Conservation (phyloP, 2,329 filamentous ascomycete genomes). For the Exophiala sp. region DNA sequence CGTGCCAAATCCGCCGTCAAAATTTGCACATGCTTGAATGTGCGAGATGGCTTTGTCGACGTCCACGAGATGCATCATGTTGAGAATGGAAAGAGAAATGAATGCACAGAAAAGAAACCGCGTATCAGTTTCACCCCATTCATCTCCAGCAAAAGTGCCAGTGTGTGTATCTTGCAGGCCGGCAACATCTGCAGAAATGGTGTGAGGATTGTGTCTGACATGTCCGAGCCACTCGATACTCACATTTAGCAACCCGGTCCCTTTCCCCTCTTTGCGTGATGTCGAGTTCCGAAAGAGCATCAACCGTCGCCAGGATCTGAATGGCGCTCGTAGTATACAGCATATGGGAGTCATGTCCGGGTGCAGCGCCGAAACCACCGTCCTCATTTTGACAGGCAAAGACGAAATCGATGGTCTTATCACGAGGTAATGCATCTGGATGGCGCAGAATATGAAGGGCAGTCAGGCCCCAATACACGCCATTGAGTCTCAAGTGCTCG, state of each 20-base stretch:
- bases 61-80: conserved; percentile 69
- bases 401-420: conserved; percentile 85
- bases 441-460: conserved; percentile 79
- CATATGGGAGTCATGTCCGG: conserved; percentile 93
- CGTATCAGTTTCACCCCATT: conserved; percentile 96
- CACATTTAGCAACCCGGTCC: conserved; percentile 74
- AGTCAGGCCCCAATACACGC: conserved; percentile 93
- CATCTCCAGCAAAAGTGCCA: conserved; percentile 87
- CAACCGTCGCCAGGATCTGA: conserved; percentile 82
- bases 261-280: conserved; percentile 68
- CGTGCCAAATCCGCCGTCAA: conserved; percentile 90
- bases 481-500: conserved; percentile 91
- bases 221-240: conserved; percentile 36
- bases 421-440: conserved; percentile 75
- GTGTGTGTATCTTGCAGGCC: conserved; percentile 73
- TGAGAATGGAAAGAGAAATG: conserved; percentile 82
- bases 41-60: conserved; percentile 76
- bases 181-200: conserved; percentile 62
- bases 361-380: conserved; percentile 90
- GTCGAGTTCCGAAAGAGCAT: conserved; percentile 82
- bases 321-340: conserved; percentile 93
- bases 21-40: conserved; percentile 79
- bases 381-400: conserved; percentile 85
- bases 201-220: not conserved
- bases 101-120: conserved; percentile 89